phyloP scores from a whole-genome alignment of 2,329 filamentous ascomycete species.

The Stagonosporopsis rhizophila region DNA sequence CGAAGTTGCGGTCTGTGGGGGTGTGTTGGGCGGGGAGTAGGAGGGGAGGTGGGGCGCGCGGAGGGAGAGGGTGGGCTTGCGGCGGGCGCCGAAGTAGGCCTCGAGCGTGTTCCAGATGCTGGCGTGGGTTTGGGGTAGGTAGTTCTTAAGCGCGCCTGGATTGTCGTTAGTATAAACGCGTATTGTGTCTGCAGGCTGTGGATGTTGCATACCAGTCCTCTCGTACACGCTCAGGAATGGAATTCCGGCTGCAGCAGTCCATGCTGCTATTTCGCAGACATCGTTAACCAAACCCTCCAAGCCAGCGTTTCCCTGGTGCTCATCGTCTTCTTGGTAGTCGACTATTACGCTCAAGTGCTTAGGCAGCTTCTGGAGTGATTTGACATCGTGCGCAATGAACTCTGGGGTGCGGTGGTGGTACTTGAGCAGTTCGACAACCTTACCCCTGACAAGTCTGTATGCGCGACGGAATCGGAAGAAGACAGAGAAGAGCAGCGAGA shows the following conservation, averaged over 20 bases:
- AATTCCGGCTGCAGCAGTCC: constrained; percentile 90
- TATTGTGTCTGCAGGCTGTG: no score
- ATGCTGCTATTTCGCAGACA: constrained; percentile 88
- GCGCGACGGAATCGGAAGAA: constrained; percentile 83
- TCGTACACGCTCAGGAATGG: constrained; percentile 90
- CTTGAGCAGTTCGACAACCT: constrained; percentile 80
- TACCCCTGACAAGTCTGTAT: constrained; percentile 79
- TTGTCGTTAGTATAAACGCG: constrained; percentile 4
- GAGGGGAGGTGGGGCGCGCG: constrained; percentile 73
- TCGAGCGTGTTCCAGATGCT: constrained; percentile 80
- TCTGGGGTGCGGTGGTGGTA: constrained; percentile 97
- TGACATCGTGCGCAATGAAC: constrained; percentile 87
- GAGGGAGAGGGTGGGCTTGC: constrained; percentile 73
- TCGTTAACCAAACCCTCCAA: constrained; percentile 87
- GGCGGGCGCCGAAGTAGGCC: constrained; percentile 79
- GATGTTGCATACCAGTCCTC: constrained; percentile 72
- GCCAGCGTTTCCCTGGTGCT: constrained; percentile 70
- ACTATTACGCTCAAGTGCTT: constrained; percentile 88
- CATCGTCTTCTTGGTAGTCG: constrained; percentile 69
- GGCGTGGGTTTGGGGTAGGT: constrained; percentile 83
- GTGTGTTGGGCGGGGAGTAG: constrained; percentile 58
- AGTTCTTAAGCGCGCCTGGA: constrained; percentile 84
- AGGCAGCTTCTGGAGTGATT: constrained; percentile 74
- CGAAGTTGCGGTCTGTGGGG: constrained; percentile 43
- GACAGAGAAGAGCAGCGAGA: constrained; percentile 85